Evolutionary conservation across 192 early-diverging fungal species (phyloP), one percentile per base, ranked within the genome.

Genomic region (Entomortierella beljakovae): DNA sequence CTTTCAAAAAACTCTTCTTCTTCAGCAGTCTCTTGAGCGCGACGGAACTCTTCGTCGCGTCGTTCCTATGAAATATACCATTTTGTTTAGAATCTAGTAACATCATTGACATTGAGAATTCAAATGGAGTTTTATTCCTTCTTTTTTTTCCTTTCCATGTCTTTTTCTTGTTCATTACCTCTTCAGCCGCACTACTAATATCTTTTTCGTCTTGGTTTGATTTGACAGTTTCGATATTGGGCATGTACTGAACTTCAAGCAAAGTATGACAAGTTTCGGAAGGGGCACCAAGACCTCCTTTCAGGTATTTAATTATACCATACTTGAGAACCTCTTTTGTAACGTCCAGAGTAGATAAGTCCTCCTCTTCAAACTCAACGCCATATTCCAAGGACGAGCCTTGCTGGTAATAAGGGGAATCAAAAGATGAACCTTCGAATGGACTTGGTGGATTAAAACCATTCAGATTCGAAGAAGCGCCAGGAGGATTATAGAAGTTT

Each of bases 211-310:
- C 57, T 18, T n/a, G 49, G 43, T 75, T 55, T 18, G 51, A 11
- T 23, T 79, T 60, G n/a, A 72, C 53, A 10, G 80, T 82, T 46
- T 84, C 82, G 52, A 86, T 81, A 49, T 82, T 80, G 23, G 93
- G 93, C 26, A 89, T 49, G 64, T 91, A 90, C 80, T 93, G 92
- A 26, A 93, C 90, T 79, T 94, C 92, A 40, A 92, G 63, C n/a
- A 94, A 66, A 23, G 91, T 93, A 59, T 90, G 90, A 20, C 84
- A 83, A 2, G 87, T 83, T 49, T 88, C 89, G 63, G 93, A 92
- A 0, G 93, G 93, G 13, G 84, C 83, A 6, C 87, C 81, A 5
- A 89, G 57, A 31, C 89, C 84, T 0, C 89, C 80, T 13, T 87
- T 84, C n/a, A 92, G 51, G 52, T 84, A 91, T 68, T 91, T 89